These are phyloP conservation scores for Colletotrichum somersetense DNA, from an alignment of 2,329 filamentous ascomycete genomes.

Conservation along the genomic window DNA sequence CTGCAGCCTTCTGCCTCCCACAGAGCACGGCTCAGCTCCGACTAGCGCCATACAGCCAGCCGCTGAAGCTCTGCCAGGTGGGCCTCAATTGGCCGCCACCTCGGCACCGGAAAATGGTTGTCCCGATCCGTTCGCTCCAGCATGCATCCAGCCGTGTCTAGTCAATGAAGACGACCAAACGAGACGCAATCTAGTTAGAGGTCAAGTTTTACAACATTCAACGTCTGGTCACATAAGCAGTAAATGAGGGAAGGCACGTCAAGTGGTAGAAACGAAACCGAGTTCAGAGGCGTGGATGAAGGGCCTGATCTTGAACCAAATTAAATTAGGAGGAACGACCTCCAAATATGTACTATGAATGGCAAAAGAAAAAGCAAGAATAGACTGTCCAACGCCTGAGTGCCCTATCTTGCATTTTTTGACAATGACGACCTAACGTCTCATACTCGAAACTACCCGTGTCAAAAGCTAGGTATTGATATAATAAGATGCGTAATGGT, in stretches of 20 bases:
- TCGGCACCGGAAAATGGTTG: not conserved
- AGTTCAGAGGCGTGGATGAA: not conserved
- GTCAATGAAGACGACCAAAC: not conserved
- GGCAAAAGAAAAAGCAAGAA: conserved; percentile 1
- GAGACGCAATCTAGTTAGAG: not conserved
- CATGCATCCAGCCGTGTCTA: not conserved
- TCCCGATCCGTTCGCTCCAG: not conserved
- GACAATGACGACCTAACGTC: conserved; percentile 11
- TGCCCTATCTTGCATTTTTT: not conserved
- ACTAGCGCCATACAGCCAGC: conserved; percentile 15
- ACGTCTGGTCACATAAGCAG: no score
- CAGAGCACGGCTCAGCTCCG: conserved; percentile 34
- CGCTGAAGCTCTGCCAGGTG: conserved; percentile 32
- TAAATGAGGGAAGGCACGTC: no score
- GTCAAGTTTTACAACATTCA: not conserved
- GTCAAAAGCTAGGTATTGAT: conserved; percentile 16
- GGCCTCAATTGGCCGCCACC: conserved; percentile 2
- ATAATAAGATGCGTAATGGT: conserved; percentile 14
- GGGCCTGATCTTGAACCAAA: not conserved
- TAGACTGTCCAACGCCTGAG: conserved; percentile 20
- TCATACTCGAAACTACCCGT: conserved; percentile 18
- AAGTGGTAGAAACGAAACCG: no score
- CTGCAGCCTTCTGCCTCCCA: conserved; percentile 39
- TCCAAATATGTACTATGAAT: conserved; percentile 35
- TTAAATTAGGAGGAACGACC: conserved; percentile 22